Evolutionary conservation across 805 yeast genomes (phyloP).

Genomic region (Cyberlindnera samutprakarnensis): DNA sequence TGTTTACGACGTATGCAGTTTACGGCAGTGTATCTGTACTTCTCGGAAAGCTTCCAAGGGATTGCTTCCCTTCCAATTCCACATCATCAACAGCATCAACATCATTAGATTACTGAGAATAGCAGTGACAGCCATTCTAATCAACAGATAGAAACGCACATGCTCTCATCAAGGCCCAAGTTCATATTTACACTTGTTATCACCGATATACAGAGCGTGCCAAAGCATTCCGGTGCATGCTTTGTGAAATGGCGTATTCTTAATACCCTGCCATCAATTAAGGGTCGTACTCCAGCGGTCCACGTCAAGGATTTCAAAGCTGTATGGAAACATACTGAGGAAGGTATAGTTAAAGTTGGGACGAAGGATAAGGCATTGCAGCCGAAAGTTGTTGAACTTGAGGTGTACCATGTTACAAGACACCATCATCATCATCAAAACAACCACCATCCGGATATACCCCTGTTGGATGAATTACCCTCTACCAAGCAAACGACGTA

Average conservation of each 20-base stretch:
- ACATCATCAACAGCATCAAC: neutral
- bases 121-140: too few relatives aligned
- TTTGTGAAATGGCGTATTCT: constrained; percentile 55
- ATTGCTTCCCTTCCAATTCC: too few relatives aligned
- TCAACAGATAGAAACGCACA: too few relatives aligned
- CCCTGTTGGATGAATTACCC: constrained; percentile 2
- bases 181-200: constrained; percentile 33
- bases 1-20: too few relatives aligned
- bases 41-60: too few relatives aligned
- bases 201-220: constrained; percentile 74
- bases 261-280: constrained; percentile 38
- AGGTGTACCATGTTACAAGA: constrained; percentile 33
- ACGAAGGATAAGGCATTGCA: constrained; percentile 30
- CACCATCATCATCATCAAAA: constrained; percentile 12
- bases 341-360: constrained; percentile 32
- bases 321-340: constrained; percentile 35
- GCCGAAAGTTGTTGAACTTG: constrained; percentile 31
- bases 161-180: constrained; percentile 2
- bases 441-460: too few relatives aligned
- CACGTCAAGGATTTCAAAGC: constrained; percentile 46
- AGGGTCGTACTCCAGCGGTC: constrained; percentile 37
- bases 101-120: too few relatives aligned
- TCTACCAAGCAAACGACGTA: constrained; percentile 27
- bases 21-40: too few relatives aligned
- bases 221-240: constrained; percentile 67